Evolutionary conservation across 2,329 filamentous ascomycete species (phyloP).

Genomic region (Trichoderma citrinoviride): DNA sequence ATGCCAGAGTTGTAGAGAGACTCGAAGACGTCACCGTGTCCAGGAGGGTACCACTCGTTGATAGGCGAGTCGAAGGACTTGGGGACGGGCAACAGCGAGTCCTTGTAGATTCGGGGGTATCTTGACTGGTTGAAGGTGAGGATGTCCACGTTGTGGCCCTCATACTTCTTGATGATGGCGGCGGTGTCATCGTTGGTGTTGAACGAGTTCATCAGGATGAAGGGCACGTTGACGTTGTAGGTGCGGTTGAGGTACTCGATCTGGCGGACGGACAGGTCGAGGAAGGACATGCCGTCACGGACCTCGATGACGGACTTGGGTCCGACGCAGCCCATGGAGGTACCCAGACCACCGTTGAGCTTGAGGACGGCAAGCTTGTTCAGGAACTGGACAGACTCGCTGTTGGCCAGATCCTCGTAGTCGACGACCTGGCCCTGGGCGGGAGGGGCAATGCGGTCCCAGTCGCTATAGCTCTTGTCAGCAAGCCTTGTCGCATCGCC

Average conservation of each 20-base stretch:
- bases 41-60: conserved; percentile 97
- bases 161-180: conserved; percentile 99
- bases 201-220: conserved; percentile 99
- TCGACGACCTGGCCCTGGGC: conserved; percentile 91
- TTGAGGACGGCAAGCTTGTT: conserved; percentile 98
- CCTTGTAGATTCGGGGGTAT: conserved; percentile 97
- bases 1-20: conserved; percentile 99
- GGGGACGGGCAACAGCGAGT: conserved; percentile 92
- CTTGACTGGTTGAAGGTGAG: conserved; percentile 99
- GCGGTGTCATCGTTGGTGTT: conserved; percentile 98
- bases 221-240: conserved; percentile 94
- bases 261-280: conserved; percentile 96
- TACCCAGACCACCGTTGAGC: conserved; percentile 98
- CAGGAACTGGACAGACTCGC: conserved; percentile 88
- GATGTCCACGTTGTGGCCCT: conserved; percentile 99
- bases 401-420: conserved; percentile 86
- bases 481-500: neutral
- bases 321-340: conserved; percentile 98
- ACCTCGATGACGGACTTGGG: conserved; percentile 99
- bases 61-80: conserved; percentile 85
- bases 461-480: conserved; percentile 60
- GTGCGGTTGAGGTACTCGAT: conserved; percentile 99
- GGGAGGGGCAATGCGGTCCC: conserved; percentile 94
- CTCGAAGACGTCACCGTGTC: conserved; percentile 99
- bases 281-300: conserved; percentile 99